Percentiles rank a stretch among this genome's conserved stretches.
Conservation (phyloP, 441 rosid genomes). For the Populus hybrid region DNA sequence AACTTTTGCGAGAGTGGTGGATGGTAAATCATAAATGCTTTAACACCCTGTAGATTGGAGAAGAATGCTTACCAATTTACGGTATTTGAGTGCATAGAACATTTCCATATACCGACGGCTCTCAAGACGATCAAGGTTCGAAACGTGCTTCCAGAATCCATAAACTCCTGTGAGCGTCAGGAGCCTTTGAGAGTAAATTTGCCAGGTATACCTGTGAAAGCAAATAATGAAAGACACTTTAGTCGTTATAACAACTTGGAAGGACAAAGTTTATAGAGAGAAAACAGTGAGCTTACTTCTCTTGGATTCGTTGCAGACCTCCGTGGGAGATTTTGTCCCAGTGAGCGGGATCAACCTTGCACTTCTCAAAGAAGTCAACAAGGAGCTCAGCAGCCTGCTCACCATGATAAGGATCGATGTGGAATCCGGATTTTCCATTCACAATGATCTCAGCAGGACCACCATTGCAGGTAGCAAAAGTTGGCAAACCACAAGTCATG, state of each 20-base stretch:
- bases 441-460: constrained; percentile 97
- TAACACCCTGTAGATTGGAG: neutral
- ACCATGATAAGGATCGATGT: constrained; percentile 91
- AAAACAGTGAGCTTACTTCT: constrained; percentile 50
- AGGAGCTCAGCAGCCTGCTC: constrained; percentile 74
- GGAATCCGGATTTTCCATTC: constrained; percentile 78
- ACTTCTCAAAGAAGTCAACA: constrained; percentile 73
- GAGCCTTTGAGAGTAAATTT: constrained; percentile 84
- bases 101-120: constrained; percentile 89
- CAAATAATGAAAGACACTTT: neutral
- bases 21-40: neutral
- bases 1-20: neutral
- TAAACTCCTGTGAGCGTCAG: constrained; percentile 88
- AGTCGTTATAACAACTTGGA: neutral
- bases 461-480: constrained; percentile 87
- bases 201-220: constrained; percentile 73
- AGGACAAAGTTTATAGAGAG: neutral
- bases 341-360: constrained; percentile 59
- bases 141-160: constrained; percentile 95
- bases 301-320: constrained; percentile 72
- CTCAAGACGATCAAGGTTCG: constrained; percentile 86
- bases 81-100: constrained; percentile 85
- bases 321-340: constrained; percentile 74
- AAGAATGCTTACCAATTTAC: constrained; percentile 56
- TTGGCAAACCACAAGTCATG: constrained; percentile 92